These are phyloP conservation scores for Aspergillus wentii DNA, from an alignment of 495 filamentous ascomycete genomes.

Conservation along the genomic window DNA sequence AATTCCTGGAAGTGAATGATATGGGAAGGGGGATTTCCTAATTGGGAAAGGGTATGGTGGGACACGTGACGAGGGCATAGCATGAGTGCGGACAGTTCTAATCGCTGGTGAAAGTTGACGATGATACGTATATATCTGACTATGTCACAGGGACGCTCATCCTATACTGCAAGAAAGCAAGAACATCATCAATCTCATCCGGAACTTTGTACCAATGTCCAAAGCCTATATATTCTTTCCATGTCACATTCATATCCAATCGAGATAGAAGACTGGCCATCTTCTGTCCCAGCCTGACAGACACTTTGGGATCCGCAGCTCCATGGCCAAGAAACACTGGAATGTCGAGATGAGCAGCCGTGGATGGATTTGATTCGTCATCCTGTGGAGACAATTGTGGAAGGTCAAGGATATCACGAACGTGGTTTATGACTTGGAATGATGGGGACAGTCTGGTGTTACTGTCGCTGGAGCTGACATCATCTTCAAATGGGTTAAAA, in stretches of 20 bases:
- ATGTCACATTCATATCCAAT: conserved; percentile 42
- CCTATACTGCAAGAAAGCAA: conserved; percentile 37
- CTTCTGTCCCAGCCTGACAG: conserved; percentile 36
- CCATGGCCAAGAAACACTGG: conserved; percentile 53
- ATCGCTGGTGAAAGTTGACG: no score
- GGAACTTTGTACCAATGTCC: conserved; percentile 54
- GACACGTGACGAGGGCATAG: no score
- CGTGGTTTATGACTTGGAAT: conserved; percentile 10
- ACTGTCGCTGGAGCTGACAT: conserved; percentile 12
- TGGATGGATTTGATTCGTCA: conserved; percentile 13
- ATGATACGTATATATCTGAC: no score
- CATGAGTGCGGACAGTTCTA: no score
- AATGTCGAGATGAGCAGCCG: conserved; percentile 14
- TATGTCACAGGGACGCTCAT: no score
- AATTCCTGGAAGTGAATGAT: no score
- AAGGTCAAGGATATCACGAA: conserved; percentile 13
- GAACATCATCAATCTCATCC: conserved; percentile 46
- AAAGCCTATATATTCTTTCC: conserved; percentile 46
- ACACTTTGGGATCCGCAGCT: conserved; percentile 44
- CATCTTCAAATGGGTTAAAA: conserved; percentile 10
- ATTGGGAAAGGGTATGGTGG: no score
- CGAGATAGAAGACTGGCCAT: conserved; percentile 31
- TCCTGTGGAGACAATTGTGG: conserved; percentile 12
- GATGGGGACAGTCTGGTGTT: not conserved
- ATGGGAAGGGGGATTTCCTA: no score